These are phyloP conservation scores for Reutealis trisperma DNA, from an alignment of 345 rosid species.

Conservation along the genomic window DNA sequence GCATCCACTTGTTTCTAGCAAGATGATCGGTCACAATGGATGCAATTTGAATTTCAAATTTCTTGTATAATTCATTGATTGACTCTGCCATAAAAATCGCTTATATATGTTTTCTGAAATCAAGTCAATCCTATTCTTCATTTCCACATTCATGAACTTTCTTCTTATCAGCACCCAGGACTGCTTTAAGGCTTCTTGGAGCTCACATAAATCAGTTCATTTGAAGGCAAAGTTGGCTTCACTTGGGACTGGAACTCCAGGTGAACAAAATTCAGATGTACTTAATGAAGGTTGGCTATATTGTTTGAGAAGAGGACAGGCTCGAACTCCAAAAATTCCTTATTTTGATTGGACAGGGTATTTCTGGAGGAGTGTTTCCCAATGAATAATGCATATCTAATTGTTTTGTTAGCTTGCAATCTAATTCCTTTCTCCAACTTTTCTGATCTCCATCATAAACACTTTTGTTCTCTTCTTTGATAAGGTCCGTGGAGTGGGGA, in stretches of 20 bases:
- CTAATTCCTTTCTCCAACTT: not conserved
- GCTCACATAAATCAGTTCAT: constrained; percentile 85
- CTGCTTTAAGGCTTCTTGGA: constrained; percentile 94
- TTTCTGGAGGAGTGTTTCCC: constrained; percentile 20
- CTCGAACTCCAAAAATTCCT: constrained; percentile 65
- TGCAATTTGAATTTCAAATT: not conserved
- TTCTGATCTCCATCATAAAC: not conserved
- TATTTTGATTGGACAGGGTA: constrained; percentile 97
- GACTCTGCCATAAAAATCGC: not conserved
- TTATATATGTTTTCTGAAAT: constrained; percentile 4
- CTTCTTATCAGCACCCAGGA: constrained; percentile 70
- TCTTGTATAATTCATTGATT: not conserved
- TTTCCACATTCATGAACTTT: constrained; percentile 14
- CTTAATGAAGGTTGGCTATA: constrained; percentile 71
- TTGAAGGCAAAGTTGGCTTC: constrained; percentile 63
- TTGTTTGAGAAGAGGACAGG: constrained; percentile 72
- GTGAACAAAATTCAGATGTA: constrained; percentile 43
- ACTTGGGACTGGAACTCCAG: constrained; percentile 44
- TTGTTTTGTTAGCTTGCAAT: not conserved
- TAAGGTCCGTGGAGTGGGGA: too few species aligned
- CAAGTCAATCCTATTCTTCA: not conserved
- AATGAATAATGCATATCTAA: not conserved
- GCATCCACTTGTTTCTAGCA: not conserved
- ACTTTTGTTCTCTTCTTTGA: too few species aligned
- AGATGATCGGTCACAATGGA: not conserved